A percentile compares a stretch with the other conserved stretches of the same genome.
These are phyloP conservation scores for Zoysia pacifica DNA, from an alignment of 176 grass and related monocot genomes.

Conservation along the genomic window DNA sequence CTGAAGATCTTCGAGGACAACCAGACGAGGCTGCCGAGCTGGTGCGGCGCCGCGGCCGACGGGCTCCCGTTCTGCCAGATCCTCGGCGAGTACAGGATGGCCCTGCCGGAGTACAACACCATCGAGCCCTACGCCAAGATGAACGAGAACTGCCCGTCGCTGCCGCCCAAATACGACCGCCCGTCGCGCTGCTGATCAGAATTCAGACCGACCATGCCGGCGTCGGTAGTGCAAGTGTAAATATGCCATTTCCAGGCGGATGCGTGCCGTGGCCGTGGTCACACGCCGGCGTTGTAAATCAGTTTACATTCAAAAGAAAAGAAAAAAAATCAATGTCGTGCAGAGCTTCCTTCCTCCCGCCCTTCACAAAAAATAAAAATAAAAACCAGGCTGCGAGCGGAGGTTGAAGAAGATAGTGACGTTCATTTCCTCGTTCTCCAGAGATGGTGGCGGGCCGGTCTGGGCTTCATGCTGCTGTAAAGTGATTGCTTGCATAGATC, in stretches of 20 bases:
- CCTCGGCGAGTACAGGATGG: conserved; percentile 88
- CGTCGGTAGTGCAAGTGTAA: neutral
- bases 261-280: neutral
- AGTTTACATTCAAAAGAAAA: too few species aligned
- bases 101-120: conserved; percentile 87
- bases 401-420: neutral
- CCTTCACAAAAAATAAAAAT: neutral
- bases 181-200: conserved; percentile 51
- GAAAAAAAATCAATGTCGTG: too few species aligned
- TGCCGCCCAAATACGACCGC: conserved; percentile 64
- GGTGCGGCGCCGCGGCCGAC: conserved; percentile 67
- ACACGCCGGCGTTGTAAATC: too few species aligned
- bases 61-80: conserved; percentile 86
- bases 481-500: neutral
- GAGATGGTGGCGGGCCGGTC: neutral
- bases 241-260: conserved; percentile 2
- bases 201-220: neutral
- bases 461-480: neutral
- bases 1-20: conserved; percentile 96
- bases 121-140: conserved; percentile 84
- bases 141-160: conserved; percentile 96
- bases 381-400: neutral
- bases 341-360: too few species aligned
- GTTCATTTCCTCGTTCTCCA: neutral
- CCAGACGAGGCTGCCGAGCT: conserved; percentile 68